phyloP scores from a whole-genome alignment of 192 early-diverging fungal genomes.

The Oehlia diaphana region DNA sequence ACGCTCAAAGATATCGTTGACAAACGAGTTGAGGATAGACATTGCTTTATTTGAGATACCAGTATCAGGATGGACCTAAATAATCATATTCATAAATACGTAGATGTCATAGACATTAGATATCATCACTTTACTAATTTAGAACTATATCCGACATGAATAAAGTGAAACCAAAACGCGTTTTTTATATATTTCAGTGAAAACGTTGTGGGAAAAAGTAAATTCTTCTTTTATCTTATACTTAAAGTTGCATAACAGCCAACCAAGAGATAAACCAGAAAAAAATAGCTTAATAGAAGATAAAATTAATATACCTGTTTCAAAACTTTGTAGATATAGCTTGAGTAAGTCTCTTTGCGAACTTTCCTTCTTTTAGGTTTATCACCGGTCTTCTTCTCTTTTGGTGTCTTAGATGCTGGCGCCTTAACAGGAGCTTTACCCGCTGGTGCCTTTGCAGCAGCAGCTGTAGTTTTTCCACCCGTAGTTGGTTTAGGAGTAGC shows the following conservation, averaged over 20 bases:
- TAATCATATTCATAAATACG: background rate
- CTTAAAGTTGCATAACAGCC: background rate
- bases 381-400: conserved; percentile 38
- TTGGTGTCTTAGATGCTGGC: conserved; percentile 42
- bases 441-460: conserved; percentile 67
- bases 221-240: background rate
- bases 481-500: background rate
- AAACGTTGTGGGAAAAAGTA: background rate
- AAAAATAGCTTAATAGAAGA: background rate
- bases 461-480: background rate
- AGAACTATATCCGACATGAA: background rate
- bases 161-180: background rate
- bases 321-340: conserved; percentile 95
- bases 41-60: conserved; percentile 98
- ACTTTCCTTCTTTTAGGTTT: conserved; percentile 41
- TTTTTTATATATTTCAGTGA: too few species aligned
- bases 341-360: conserved; percentile 74
- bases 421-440: conserved; percentile 53
- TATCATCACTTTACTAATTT: background rate
- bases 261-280: background rate
- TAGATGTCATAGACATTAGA: background rate
- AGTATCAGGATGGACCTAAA: conserved; percentile 81
- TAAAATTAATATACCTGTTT: conserved; percentile 64
- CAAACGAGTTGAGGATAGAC: conserved; percentile 94
- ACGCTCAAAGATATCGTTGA: conserved; percentile 97